phyloP scores from a whole-genome alignment of 495 filamentous ascomycete genomes.

The Aspergillus carlsbadensis region DNA sequence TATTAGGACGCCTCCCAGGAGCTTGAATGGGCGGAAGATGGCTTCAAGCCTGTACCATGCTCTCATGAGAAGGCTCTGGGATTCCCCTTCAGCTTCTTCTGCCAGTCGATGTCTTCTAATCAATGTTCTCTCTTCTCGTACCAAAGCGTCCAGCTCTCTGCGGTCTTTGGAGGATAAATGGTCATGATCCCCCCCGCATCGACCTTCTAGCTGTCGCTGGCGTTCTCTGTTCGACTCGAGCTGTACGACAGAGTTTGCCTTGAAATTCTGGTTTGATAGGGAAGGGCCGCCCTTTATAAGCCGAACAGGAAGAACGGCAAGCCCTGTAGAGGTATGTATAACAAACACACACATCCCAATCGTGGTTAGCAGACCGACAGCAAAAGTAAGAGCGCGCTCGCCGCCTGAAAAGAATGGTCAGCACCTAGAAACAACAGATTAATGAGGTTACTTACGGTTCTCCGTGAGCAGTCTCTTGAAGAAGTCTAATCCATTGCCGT shows the following conservation, averaged over 20 bases:
- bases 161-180: conserved; percentile 80
- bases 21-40: conserved; percentile 77
- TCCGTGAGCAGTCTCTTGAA: conserved; percentile 81
- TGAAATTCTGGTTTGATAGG: conserved; percentile 71
- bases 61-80: conserved; percentile 64
- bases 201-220: conserved; percentile 84
- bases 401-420: conserved; percentile 55
- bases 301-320: conserved; percentile 84
- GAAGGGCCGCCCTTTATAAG: conserved; percentile 88
- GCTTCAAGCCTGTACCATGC: conserved; percentile 76
- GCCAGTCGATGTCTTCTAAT: conserved; percentile 86
- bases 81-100: conserved; percentile 74
- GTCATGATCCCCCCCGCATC: conserved; percentile 72
- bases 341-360: conserved; percentile 82
- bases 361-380: conserved; percentile 78
- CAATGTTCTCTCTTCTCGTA: conserved; percentile 87
- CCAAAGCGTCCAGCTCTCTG: conserved; percentile 80
- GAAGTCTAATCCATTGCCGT: conserved; percentile 76
- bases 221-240: conserved; percentile 86
- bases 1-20: conserved; percentile 78
- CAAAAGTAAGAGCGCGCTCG: conserved; percentile 88
- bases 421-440: neutral
- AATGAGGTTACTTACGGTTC: conserved; percentile 59
- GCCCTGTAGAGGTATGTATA: conserved; percentile 82
- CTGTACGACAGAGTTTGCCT: conserved; percentile 71